Conservation (phyloP, 148 eudicot species). For the Dysphania ambrosioides region DNA sequence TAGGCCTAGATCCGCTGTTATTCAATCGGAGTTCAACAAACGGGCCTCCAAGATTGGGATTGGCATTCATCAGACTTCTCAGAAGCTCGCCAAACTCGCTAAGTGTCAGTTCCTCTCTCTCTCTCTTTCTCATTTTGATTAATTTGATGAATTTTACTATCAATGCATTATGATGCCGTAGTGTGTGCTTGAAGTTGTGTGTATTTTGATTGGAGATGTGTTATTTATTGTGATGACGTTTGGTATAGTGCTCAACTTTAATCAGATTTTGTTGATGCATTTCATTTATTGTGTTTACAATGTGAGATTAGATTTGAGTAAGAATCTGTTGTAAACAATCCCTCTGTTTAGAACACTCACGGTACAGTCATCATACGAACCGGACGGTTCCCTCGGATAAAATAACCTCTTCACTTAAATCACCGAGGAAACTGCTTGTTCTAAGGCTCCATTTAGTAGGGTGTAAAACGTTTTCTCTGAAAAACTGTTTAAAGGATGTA, state of each 20-base stretch:
- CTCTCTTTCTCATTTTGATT: not conserved
- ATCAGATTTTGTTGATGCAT: not conserved
- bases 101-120: conserved; percentile 45
- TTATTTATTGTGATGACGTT: conserved; percentile 2
- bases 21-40: conserved; percentile 66
- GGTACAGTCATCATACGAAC: too few species aligned
- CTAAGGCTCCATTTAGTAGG: too few species aligned
- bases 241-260: not conserved
- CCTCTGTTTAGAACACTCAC: too few species aligned
- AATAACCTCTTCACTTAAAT: too few species aligned
- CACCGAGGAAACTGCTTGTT: too few species aligned
- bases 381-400: too few species aligned
- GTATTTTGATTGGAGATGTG: not conserved
- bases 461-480: too few species aligned
- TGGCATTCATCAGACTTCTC: conserved; percentile 76
- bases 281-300: not conserved
- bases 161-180: too few species aligned
- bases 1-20: conserved; percentile 47
- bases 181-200: not conserved
- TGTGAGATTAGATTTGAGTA: not conserved
- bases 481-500: too few species aligned
- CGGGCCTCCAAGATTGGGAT: conserved; percentile 72
- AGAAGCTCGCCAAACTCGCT: conserved; percentile 78
- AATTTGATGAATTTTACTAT: not conserved
- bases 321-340: too few species aligned